Conservation (phyloP, 306 rosid species). For the Acacia melanoxylon region DNA sequence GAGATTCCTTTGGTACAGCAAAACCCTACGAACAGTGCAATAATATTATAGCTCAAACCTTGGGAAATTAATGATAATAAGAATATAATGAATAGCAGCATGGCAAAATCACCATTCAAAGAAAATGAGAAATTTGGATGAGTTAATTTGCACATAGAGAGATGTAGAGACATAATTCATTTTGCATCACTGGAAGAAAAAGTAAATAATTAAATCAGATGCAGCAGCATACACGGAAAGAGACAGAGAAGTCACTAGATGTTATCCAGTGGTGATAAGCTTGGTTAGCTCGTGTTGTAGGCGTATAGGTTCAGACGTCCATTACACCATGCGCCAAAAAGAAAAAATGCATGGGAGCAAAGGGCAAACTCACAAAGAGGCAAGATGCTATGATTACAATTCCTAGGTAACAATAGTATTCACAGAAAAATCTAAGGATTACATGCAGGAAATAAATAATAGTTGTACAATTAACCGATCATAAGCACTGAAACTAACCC, state of each 20-base stretch:
- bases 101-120: background rate
- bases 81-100: slow-evolving; percentile 2
- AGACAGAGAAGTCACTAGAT: background rate
- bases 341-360: background rate
- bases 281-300: background rate
- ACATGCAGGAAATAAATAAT: slow-evolving; percentile 15
- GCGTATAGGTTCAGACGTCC: background rate
- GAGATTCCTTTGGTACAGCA: slow-evolving; percentile 84
- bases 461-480: slow-evolving; percentile 3
- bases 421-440: background rate
- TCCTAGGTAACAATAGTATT: background rate
- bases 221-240: background rate
- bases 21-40: slow-evolving; percentile 68
- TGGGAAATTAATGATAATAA: slow-evolving; percentile 6
- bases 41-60: slow-evolving; percentile 37
- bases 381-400: background rate
- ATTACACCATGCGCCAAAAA: background rate
- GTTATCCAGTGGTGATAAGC: background rate
- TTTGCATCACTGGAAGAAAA: background rate
- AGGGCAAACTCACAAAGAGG: background rate
- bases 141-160: background rate
- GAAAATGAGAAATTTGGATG: background rate
- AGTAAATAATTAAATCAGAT: background rate
- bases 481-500: slow-evolving; percentile 15
- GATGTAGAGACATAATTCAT: background rate